phyloP scores from a whole-genome alignment of 768 basidiomycete genomes.

The Cantharellus anzutake region DNA sequence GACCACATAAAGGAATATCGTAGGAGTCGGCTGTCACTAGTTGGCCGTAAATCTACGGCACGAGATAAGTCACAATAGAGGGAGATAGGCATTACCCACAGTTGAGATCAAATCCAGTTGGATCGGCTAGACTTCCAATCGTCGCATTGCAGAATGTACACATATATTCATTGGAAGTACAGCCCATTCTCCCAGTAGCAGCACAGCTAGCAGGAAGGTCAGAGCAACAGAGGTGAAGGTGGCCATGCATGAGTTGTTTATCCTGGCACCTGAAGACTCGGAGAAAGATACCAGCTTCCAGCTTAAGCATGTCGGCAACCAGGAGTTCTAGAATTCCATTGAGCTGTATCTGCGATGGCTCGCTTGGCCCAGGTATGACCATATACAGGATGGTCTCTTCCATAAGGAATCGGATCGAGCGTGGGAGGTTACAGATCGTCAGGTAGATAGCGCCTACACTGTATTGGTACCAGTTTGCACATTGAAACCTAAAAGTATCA shows the following conservation, averaged over 20 bases:
- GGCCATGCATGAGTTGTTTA: conserved; percentile 8
- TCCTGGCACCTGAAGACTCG: too few relatives aligned
- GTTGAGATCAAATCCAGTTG: background rate
- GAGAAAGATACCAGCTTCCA: background rate
- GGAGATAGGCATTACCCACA: too few relatives aligned
- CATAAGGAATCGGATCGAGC: conserved; percentile 13
- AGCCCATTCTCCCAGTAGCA: conserved; percentile 10
- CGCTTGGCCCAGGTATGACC: conserved; percentile 20
- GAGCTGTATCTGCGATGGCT: conserved; percentile 15
- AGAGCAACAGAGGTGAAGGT: conserved; percentile 16
- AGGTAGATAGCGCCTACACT: conserved; percentile 15
- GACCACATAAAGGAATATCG: too few relatives aligned
- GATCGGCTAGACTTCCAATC: background rate
- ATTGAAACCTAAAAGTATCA: conserved; percentile 2
- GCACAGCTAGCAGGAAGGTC: conserved; percentile 19
- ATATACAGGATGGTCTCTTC: conserved; percentile 22
- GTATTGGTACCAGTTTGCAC: background rate
- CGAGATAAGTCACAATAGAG: too few relatives aligned
- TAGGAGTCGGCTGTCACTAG: too few relatives aligned
- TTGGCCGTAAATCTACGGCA: too few relatives aligned
- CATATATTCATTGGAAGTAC: background rate
- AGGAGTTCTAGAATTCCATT: conserved; percentile 19
- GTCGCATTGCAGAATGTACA: background rate
- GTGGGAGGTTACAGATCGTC: conserved; percentile 18
- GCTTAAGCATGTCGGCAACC: conserved; percentile 13